These are phyloP conservation scores for Globisporangium alternatum DNA, from an alignment of 352 stramenopile genomes.

Conservation along the genomic window DNA sequence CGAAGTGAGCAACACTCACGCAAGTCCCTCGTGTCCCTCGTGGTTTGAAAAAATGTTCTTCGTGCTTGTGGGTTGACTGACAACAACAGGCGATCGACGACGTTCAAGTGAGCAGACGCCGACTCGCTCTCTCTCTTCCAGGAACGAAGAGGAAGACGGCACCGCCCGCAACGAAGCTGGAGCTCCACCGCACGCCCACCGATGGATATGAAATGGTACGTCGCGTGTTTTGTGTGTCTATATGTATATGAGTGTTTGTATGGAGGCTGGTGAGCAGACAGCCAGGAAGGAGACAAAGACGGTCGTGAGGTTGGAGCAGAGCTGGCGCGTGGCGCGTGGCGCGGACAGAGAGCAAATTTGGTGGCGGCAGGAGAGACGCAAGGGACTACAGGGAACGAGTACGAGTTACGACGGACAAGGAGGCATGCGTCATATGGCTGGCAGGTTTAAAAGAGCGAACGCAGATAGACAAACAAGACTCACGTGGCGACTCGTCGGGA, in stretches of 20 bases:
- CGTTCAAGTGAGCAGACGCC: background rate
- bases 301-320: no score
- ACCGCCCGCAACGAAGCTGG: slow-evolving; percentile 37
- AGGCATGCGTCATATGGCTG: no score
- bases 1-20: background rate
- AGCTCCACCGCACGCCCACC: slow-evolving; percentile 29
- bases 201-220: slow-evolving; percentile 52
- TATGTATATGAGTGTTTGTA: background rate
- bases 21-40: background rate
- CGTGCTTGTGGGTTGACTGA: background rate
- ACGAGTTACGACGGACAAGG: background rate
- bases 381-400: background rate
- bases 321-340: background rate
- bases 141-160: background rate
- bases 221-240: background rate
- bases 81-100: background rate
- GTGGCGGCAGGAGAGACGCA: background rate
- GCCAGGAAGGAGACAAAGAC: background rate
- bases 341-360: background rate
- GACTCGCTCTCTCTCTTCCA: background rate
- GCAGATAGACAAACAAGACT: background rate
- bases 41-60: background rate
- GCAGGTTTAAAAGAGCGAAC: no score
- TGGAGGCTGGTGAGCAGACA: background rate
- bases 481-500: background rate